Percentiles rank a stretch among this genome's conserved stretches.
phyloP scores from a whole-genome alignment of 108 stramenopile species.

The Pseudonitzschia multistriata region DNA sequence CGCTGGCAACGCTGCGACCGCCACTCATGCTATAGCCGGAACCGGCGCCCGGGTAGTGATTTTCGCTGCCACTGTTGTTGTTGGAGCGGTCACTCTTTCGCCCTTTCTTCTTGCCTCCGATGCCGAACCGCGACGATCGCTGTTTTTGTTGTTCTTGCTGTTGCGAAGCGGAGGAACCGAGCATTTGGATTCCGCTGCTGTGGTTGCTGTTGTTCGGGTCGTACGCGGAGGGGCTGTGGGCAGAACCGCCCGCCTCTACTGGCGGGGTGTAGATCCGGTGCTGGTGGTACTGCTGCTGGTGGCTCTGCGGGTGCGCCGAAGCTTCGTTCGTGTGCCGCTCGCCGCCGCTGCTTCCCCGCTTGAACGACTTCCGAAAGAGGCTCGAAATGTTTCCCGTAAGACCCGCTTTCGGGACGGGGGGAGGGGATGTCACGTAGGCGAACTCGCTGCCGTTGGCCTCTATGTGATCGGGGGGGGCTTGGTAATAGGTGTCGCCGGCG shows the following conservation, averaged over 20 bases:
- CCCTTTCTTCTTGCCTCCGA: not conserved
- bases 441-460: not conserved
- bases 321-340: not conserved
- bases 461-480: not conserved
- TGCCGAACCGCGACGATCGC: not conserved
- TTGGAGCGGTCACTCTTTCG: not conserved
- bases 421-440: slow-evolving; percentile 7
- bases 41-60: not conserved
- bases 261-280: not conserved
- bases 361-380: slow-evolving; percentile 7
- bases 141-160: not conserved
- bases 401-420: not conserved
- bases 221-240: not conserved
- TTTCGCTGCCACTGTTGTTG: not conserved
- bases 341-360: not conserved
- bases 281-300: not conserved
- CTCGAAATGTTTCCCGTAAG: slow-evolving; percentile 15
- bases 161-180: not conserved
- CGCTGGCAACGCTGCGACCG: not conserved
- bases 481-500: not conserved
- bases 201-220: not conserved
- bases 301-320: not conserved
- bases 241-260: not conserved
- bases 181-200: not conserved
- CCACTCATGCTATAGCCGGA: not conserved